Evolutionary conservation across 1,284 basidiomycete genomes (phyloP), one percentile per base, ranked within the genome.

Genomic region (Papiliotrema terrestris): DNA sequence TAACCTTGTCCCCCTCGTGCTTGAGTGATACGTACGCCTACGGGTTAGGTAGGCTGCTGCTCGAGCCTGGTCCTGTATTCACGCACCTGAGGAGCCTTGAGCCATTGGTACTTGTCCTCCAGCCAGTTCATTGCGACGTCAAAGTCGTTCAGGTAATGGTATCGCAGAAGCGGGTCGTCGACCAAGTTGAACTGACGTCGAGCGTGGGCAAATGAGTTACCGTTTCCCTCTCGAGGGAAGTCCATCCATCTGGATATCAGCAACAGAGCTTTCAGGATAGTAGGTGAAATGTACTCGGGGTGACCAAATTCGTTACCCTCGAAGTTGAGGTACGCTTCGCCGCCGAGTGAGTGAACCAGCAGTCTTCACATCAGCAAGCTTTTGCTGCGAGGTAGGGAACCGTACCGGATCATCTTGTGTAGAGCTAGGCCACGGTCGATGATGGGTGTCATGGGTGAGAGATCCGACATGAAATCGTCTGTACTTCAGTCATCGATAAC

Each of bases 231-330:
- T 32, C 95, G 87, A 38, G 95, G 95, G 78, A 98, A 98, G 76
- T 98, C 95, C 68, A 98, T 90, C 95, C 95, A 98, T 55, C 86
- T 92, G 61, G 36, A 49, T 25, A 48, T 54, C 35, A 63, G 54
- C 48, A 41, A 45, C 29, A 32, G 11, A 37, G 19, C 19, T 8
- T 35, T 17, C 29, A 20, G 3, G n/a, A 35, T 19, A 37, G 2
- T 8, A 20, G 2, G 11, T n/a, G 45, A 47, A 22, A 67, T 80
- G 46, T 62, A 87, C 91, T 97, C 94, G 13, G 93, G 94, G 73
- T 97, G 94, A 42, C 94, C 94, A 68, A 97, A 97, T 73, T 97
- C 94, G 68, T 98, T 98, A 29, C 95, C 95, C 78, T 95, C 93
- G 59, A 98, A 98, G 78, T 96, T 98, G 59, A 98, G 82, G 74